Evolutionary conservation across 2,329 filamentous ascomycete genomes (phyloP).

Genomic region (Aspergillus cejpii): DNA sequence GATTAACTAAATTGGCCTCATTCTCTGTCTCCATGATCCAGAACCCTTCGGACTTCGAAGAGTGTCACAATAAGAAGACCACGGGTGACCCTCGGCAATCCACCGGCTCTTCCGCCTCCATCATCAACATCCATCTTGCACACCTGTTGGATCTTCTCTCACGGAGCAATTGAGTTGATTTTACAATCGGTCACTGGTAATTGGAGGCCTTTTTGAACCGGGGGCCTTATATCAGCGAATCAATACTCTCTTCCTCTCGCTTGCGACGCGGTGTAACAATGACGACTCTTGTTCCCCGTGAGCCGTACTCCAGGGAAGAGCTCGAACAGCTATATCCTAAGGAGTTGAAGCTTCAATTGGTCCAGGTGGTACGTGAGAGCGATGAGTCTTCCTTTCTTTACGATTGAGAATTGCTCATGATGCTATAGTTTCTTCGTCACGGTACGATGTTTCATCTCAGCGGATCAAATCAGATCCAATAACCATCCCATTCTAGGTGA

Average conservation of each 20-base stretch:
- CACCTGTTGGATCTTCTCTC: no score
- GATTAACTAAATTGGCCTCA: no score
- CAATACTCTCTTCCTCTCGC: background rate
- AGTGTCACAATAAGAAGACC: background rate
- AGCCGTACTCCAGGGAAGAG: slow-evolving; percentile 74
- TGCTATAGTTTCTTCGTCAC: slow-evolving; percentile 59
- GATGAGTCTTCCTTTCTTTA: background rate
- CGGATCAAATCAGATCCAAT: slow-evolving; percentile 1
- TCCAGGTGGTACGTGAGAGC: slow-evolving; percentile 61
- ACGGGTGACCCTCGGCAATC: background rate
- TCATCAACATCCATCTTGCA: no score
- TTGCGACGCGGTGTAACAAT: slow-evolving; percentile 44
- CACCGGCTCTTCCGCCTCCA: background rate
- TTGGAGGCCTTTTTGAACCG: background rate
- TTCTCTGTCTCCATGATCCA: no score
- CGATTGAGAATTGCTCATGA: slow-evolving; percentile 13
- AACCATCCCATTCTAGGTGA: slow-evolving; percentile 44
- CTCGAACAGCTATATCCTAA: slow-evolving; percentile 73
- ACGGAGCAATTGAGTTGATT: background rate
- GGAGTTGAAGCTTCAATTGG: slow-evolving; percentile 72
- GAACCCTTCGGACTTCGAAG: no score
- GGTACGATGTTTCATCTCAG: slow-evolving; percentile 45
- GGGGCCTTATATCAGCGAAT: background rate
- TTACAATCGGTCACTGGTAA: background rate
- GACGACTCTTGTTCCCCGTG: slow-evolving; percentile 68